Conservation (phyloP, 1,284 basidiomycete genomes). For the Laetiporus sulphureus region DNA sequence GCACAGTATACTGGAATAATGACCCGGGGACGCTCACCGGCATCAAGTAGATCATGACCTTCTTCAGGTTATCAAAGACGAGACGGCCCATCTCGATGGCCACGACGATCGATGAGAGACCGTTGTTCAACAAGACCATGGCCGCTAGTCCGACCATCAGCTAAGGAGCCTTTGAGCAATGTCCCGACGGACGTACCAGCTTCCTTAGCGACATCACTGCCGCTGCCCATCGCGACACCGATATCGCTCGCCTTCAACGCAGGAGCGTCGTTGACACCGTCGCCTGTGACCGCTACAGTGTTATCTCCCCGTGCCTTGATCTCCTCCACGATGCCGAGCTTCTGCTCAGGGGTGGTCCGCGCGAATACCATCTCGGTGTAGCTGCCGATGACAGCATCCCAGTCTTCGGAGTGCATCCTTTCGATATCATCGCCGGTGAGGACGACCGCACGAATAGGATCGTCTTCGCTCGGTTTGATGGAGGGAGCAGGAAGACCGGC, state of each 20-base stretch:
- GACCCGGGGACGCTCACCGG: constrained; percentile 28
- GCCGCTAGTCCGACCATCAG: constrained; percentile 26
- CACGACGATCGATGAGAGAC: constrained; percentile 42
- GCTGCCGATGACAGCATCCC: constrained; percentile 36
- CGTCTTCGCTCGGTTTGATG: constrained; percentile 20
- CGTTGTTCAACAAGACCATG: constrained; percentile 41
- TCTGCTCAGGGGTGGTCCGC: constrained; percentile 69
- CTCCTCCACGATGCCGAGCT: constrained; percentile 61
- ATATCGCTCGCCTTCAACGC: constrained; percentile 50
- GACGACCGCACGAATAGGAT: constrained; percentile 33
- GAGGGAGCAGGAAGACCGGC: constrained; percentile 19
- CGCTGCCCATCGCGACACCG: constrained; percentile 48
- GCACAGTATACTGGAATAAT: background rate
- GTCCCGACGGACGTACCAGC: constrained; percentile 26
- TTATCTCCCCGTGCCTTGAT: constrained; percentile 43
- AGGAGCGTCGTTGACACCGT: constrained; percentile 70
- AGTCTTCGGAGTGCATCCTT: constrained; percentile 37
- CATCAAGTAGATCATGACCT: constrained; percentile 41
- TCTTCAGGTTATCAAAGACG: constrained; percentile 65
- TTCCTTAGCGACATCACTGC: constrained; percentile 45
- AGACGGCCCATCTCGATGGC: constrained; percentile 52
- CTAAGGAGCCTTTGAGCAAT: background rate
- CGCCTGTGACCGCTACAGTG: constrained; percentile 52
- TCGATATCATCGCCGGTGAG: constrained; percentile 48
- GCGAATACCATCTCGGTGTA: constrained; percentile 72